These are phyloP conservation scores for Leccinellum luteum DNA, from an alignment of 768 basidiomycete genomes.

Conservation along the genomic window DNA sequence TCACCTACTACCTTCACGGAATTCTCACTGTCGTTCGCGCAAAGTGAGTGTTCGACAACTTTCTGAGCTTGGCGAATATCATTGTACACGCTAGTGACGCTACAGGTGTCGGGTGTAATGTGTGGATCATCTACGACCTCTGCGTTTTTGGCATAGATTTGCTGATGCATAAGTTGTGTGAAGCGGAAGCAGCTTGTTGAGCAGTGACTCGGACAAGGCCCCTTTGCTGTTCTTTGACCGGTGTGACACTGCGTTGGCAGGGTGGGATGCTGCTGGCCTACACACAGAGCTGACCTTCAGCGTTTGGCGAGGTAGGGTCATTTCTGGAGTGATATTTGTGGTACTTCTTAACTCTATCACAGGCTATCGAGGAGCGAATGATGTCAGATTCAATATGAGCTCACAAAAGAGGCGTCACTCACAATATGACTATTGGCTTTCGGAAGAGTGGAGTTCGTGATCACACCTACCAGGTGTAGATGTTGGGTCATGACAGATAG, in stretches of 20 bases:
- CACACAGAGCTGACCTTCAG: constrained; percentile 15
- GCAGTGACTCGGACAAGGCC: constrained; percentile 20
- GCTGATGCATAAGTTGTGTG: not conserved
- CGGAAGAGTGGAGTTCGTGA: not conserved
- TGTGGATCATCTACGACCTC: not conserved
- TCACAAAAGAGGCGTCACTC: not conserved
- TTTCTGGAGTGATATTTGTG: not conserved
- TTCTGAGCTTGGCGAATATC: not conserved
- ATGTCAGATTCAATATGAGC: not conserved
- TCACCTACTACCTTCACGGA: no score
- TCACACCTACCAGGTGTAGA: not conserved
- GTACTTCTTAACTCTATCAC: not conserved
- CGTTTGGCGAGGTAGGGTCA: not conserved
- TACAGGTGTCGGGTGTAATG: not conserved
- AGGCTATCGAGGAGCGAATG: constrained; percentile 2
- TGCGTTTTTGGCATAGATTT: constrained; percentile 2
- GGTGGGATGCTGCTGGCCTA: constrained; percentile 2
- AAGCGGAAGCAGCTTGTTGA: not conserved
- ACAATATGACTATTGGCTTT: constrained; percentile 4
- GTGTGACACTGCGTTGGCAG: constrained; percentile 11
- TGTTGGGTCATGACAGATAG: not conserved
- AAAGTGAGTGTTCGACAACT: constrained; percentile 1
- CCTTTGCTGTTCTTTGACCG: constrained; percentile 33
- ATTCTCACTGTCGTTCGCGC: constrained; percentile 4
- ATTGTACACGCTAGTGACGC: not conserved